These are phyloP conservation scores for Hyaloscypha variabilis DNA, from an alignment of 495 filamentous ascomycete genomes.

Conservation along the genomic window DNA sequence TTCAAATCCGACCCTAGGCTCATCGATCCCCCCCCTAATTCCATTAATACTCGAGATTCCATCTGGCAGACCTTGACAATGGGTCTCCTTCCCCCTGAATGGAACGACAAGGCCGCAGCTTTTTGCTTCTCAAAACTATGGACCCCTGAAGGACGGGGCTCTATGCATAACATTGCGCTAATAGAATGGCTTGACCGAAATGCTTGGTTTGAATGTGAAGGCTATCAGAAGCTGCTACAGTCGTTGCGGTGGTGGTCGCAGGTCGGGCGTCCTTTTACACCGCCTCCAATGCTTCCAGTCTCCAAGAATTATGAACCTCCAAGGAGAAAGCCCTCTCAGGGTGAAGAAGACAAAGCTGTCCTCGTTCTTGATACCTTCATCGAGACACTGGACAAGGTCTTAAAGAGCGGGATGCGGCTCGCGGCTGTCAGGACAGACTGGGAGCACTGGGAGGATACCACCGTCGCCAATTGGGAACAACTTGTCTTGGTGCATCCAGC, in stretches of 20 bases:
- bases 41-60: background rate
- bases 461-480: too few relatives aligned
- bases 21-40: too few relatives aligned
- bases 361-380: constrained; percentile 9
- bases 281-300: background rate
- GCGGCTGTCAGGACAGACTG: too few relatives aligned
- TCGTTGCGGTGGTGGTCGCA: background rate
- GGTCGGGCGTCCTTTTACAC: background rate
- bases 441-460: too few relatives aligned
- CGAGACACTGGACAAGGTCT: background rate
- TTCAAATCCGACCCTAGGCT: background rate
- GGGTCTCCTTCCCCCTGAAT: background rate
- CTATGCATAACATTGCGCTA: background rate
- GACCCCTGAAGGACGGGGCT: background rate
- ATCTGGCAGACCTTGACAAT: constrained; percentile 1
- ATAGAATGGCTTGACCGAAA: constrained; percentile 8
- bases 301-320: too few relatives aligned
- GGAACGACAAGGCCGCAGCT: background rate
- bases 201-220: background rate
- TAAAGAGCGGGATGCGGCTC: background rate
- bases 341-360: too few relatives aligned
- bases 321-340: too few relatives aligned
- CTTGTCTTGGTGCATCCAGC: constrained; percentile 3
- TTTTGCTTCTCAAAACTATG: background rate
- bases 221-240: background rate